These are phyloP conservation scores for Candolleomyces efflorescens DNA, from an alignment of 768 basidiomycete genomes.

Conservation along the genomic window DNA sequence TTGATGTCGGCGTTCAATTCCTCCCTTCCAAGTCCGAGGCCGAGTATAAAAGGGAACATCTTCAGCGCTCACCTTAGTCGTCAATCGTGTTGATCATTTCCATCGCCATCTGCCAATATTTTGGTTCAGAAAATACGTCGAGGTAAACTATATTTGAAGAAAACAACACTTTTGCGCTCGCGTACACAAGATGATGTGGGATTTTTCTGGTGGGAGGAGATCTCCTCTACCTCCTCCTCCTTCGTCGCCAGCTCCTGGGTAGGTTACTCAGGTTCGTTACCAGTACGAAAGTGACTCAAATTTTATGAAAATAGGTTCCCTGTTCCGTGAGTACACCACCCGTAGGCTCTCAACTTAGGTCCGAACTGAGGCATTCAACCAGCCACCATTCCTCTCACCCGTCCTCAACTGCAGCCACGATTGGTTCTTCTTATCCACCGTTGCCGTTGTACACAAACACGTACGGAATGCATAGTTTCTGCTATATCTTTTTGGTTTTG, in stretches of 20 bases:
- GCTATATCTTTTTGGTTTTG: neutral
- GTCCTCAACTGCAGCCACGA: neutral
- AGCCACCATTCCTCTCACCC: neutral
- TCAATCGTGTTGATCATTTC: neutral
- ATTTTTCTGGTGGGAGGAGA: conserved; percentile 22
- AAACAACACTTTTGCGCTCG: no score
- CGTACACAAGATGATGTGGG: conserved; percentile 37
- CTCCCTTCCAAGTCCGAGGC: neutral
- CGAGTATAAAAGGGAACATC: neutral
- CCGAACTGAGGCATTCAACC: neutral
- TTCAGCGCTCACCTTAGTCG: no score
- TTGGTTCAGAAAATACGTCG: no score
- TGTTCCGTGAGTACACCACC: conserved; percentile 20
- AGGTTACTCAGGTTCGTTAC: conserved; percentile 8
- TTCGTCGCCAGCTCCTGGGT: conserved; percentile 19
- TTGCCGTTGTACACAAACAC: neutral
- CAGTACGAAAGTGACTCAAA: neutral
- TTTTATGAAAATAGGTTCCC: conserved; percentile 20
- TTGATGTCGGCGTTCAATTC: conserved; percentile 3
- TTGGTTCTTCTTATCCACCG: conserved; percentile 2
- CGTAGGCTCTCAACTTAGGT: neutral
- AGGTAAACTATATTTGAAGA: no score
- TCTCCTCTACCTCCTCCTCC: conserved; percentile 22
- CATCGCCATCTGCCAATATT: neutral
- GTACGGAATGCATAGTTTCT: neutral